A percentile compares a stretch with the other conserved stretches of the same genome.
phyloP scores from a whole-genome alignment of 768 basidiomycete genomes.

The Suillus subaureus region DNA sequence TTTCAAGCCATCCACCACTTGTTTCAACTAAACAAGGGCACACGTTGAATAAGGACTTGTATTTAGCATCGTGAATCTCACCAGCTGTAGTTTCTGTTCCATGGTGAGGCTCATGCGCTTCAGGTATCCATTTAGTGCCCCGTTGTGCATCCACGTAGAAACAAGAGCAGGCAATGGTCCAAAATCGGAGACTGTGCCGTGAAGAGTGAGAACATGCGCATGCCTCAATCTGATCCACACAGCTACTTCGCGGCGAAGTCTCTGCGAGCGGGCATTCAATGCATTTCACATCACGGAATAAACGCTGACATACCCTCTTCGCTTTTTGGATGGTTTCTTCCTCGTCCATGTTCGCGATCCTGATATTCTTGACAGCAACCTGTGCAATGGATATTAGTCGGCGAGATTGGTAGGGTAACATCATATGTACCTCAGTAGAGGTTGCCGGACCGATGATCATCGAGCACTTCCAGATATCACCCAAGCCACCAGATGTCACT shows the following conservation, averaged over 20 bases:
- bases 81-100: neutral
- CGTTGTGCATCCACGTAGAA: neutral
- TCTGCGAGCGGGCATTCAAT: neutral
- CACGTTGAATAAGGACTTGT: too few relatives aligned
- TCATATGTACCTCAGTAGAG: neutral
- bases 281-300: neutral
- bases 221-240: neutral
- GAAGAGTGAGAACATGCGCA: neutral
- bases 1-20: too few relatives aligned
- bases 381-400: neutral
- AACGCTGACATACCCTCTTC: neutral
- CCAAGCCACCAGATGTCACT: neutral
- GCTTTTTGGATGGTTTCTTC: neutral
- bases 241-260: slow-evolving; percentile 2
- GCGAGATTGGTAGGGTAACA: neutral
- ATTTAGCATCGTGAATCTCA: neutral
- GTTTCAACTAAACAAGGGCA: too few relatives aligned
- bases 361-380: slow-evolving; percentile 2
- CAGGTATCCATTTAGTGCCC: neutral
- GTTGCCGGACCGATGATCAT: too few relatives aligned
- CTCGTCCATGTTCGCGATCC: neutral
- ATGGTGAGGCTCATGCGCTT: neutral
- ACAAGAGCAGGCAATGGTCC: slow-evolving; percentile 3
- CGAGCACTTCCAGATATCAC: neutral
- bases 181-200: slow-evolving; percentile 1